Percentiles rank a stretch among this genome's conserved stretches.
phyloP scores from a whole-genome alignment of 169 alveolate species.

The Theileria parva region DNA sequence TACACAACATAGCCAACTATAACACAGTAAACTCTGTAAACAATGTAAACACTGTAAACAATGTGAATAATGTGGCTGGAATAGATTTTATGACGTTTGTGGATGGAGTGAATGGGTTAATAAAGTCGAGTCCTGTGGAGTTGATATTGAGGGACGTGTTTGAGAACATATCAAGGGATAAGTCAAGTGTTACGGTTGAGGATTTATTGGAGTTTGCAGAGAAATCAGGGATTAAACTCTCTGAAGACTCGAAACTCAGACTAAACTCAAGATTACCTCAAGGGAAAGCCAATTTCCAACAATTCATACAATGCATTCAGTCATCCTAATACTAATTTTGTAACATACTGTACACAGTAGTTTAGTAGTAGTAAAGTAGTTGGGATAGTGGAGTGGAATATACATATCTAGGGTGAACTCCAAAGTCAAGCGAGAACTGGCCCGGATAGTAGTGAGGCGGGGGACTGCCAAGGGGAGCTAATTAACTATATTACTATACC shows the following conservation, averaged over 20 bases:
- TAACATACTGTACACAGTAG: too few species aligned
- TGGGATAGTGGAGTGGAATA: too few species aligned
- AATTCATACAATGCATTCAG: neutral
- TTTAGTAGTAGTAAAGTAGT: too few species aligned
- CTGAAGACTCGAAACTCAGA: constrained; percentile 49
- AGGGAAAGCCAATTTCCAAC: constrained; percentile 36
- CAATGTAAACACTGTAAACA: neutral
- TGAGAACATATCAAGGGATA: constrained; percentile 21
- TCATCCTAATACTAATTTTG: neutral
- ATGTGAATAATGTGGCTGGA: constrained; percentile 20
- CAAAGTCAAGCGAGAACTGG: too few species aligned
- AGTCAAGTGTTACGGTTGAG: constrained; percentile 26
- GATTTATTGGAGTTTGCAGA: constrained; percentile 40
- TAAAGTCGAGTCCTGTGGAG: constrained; percentile 33
- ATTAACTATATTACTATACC: too few species aligned
- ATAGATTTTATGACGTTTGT: constrained; percentile 49
- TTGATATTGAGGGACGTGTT: constrained; percentile 33
- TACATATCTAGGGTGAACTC: too few species aligned
- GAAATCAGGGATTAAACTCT: constrained; percentile 31
- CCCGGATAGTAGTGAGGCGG: too few species aligned
- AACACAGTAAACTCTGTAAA: too few species aligned
- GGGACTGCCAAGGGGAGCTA: too few species aligned
- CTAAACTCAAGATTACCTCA: constrained; percentile 44
- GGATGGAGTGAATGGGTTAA: constrained; percentile 31
- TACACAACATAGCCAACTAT: too few species aligned